A percentile compares a stretch with the other conserved stretches of the same genome.
Conservation (phyloP, 192 early-diverging fungal species). For the Coemansia sp. region DNA sequence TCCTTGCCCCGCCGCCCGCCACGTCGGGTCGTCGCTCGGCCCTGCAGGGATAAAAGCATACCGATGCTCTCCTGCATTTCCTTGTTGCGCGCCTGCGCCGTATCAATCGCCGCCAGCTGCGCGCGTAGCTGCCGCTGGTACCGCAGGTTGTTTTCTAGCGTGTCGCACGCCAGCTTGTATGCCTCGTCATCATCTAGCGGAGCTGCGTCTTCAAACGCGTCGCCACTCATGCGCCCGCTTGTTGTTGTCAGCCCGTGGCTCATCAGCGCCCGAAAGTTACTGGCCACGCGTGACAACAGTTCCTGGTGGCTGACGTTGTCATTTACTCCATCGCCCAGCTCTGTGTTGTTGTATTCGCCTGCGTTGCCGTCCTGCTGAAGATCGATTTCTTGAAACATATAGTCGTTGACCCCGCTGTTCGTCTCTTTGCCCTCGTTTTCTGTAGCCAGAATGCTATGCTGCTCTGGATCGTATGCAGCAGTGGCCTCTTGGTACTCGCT, state of each 20-base stretch:
- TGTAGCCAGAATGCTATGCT: slow-evolving; percentile 1
- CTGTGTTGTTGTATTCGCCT: background rate
- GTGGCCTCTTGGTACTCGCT: background rate
- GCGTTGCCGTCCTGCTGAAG: background rate
- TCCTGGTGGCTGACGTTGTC: slow-evolving; percentile 17
- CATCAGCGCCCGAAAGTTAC: slow-evolving; percentile 45
- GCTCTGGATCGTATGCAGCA: background rate
- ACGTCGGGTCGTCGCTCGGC: slow-evolving; percentile 35
- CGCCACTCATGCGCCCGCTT: slow-evolving; percentile 2
- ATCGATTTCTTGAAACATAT: background rate
- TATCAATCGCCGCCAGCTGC: slow-evolving; percentile 54
- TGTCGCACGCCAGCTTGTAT: slow-evolving; percentile 39
- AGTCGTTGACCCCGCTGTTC: background rate
- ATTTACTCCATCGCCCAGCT: background rate
- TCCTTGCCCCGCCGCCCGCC: slow-evolving; percentile 31
- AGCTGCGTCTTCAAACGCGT: slow-evolving; percentile 11
- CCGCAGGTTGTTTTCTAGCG: slow-evolving; percentile 53
- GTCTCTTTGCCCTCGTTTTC: background rate
- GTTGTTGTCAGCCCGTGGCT: slow-evolving; percentile 33
- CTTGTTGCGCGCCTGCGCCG: slow-evolving; percentile 51
- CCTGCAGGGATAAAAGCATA: slow-evolving; percentile 43
- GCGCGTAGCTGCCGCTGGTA: slow-evolving; percentile 46
- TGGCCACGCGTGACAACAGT: slow-evolving; percentile 48
- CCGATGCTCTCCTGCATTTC: slow-evolving; percentile 44
- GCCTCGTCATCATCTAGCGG: slow-evolving; percentile 40